Evolutionary conservation across 108 stramenopile genomes (phyloP).

Genomic region (Nitzschia palea): DNA sequence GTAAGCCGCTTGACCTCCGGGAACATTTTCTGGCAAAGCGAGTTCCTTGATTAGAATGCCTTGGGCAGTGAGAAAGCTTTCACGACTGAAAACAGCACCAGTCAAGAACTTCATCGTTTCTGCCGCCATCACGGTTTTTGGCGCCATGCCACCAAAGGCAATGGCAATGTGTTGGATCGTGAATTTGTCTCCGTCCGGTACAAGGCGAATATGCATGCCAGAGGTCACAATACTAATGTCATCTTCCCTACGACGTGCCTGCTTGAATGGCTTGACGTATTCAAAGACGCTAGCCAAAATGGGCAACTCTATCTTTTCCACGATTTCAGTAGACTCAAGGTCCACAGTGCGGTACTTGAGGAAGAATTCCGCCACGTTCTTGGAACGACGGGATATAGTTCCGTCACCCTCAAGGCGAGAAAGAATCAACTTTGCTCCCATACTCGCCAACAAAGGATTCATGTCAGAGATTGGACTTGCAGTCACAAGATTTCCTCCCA

Average conservation of each 20-base stretch:
- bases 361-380: slow-evolving; percentile 88
- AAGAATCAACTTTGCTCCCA: slow-evolving; percentile 67
- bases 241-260: slow-evolving; percentile 92
- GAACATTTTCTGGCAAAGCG: slow-evolving; percentile 73
- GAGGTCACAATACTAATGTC: slow-evolving; percentile 95
- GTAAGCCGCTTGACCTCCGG: slow-evolving; percentile 93
- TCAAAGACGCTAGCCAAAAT: slow-evolving; percentile 65
- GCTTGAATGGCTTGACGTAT: slow-evolving; percentile 91
- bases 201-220: slow-evolving; percentile 79
- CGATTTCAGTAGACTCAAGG: slow-evolving; percentile 71
- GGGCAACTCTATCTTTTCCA: slow-evolving; percentile 82
- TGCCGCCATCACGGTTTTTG: slow-evolving; percentile 79
- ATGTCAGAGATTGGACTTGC: slow-evolving; percentile 96
- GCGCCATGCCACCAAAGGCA: slow-evolving; percentile 95
- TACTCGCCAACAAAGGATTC: slow-evolving; percentile 88
- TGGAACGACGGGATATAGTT: slow-evolving; percentile 34
- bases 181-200: slow-evolving; percentile 38
- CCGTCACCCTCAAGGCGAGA: slow-evolving; percentile 54
- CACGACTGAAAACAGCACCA: slow-evolving; percentile 55
- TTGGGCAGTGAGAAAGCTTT: slow-evolving; percentile 63
- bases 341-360: slow-evolving; percentile 87
- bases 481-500: slow-evolving; percentile 94
- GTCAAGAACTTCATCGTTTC: slow-evolving; percentile 64
- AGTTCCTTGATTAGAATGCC: slow-evolving; percentile 73
- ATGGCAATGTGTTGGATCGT: slow-evolving; percentile 68